Percentiles rank a stretch among this genome's conserved stretches.
Evolutionary conservation across 139 green algal genomes (phyloP).

Genomic region (Nannochloris sp.): DNA sequence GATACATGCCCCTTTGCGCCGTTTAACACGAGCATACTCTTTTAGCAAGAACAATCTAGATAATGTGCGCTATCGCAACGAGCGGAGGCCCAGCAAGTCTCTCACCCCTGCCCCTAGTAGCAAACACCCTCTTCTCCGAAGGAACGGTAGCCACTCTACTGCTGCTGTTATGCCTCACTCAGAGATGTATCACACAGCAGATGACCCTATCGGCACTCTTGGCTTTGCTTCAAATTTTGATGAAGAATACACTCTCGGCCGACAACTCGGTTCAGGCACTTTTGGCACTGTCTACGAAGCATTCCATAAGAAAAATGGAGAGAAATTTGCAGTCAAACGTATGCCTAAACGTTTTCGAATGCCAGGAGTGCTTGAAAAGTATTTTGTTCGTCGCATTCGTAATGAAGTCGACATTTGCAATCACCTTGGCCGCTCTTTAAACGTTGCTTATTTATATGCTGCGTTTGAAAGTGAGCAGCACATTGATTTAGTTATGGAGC

Average conservation of each 20-base stretch:
- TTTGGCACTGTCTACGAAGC: slow-evolving; percentile 31
- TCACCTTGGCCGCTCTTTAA: slow-evolving; percentile 58
- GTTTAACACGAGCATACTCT: too few species aligned
- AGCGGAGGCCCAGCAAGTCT: too few species aligned
- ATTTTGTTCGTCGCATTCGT: slow-evolving; percentile 53
- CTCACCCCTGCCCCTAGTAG: too few species aligned
- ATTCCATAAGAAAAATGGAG: neutral
- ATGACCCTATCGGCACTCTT: slow-evolving; percentile 15
- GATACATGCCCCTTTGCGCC: too few species aligned
- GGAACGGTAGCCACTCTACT: too few species aligned
- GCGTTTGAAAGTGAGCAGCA: slow-evolving; percentile 55
- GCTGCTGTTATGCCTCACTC: too few species aligned
- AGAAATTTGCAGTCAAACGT: slow-evolving; percentile 60
- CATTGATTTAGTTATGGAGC: slow-evolving; percentile 73
- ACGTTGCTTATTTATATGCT: slow-evolving; percentile 55
- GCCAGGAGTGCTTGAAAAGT: slow-evolving; percentile 34
- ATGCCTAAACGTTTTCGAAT: slow-evolving; percentile 50
- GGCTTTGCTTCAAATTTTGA: slow-evolving; percentile 17
- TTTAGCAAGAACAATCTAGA: too few species aligned
- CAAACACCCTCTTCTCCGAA: too few species aligned
- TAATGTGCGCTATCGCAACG: too few species aligned
- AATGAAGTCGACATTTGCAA: slow-evolving; percentile 72
- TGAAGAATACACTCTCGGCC: slow-evolving; percentile 27
- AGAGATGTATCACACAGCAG: slow-evolving; percentile 4
- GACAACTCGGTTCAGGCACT: slow-evolving; percentile 29